phyloP scores from a whole-genome alignment of 208 protist species.

The Phytomonas francai region DNA sequence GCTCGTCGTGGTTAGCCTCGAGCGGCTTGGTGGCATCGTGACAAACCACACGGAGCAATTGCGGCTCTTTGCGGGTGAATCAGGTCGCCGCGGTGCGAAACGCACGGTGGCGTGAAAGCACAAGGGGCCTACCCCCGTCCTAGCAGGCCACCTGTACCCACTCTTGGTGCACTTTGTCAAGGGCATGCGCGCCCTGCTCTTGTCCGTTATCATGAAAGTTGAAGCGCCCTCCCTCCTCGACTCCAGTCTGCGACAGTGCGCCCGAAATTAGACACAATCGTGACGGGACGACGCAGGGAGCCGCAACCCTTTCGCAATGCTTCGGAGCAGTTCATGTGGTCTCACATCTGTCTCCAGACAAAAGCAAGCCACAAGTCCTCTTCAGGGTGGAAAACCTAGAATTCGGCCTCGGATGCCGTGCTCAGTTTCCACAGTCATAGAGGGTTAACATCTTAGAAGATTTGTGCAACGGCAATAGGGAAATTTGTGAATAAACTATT shows the following conservation, averaged over 20 bases:
- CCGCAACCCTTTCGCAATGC: slow-evolving; percentile 55
- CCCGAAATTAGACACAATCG: slow-evolving; percentile 19
- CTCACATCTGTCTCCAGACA: slow-evolving; percentile 17
- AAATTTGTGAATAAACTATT: no score
- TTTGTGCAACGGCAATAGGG: not conserved
- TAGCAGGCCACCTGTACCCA: slow-evolving; percentile 75
- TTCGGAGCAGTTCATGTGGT: slow-evolving; percentile 61
- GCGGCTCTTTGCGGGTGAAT: slow-evolving; percentile 71
- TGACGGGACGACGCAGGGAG: slow-evolving; percentile 28
- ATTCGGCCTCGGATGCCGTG: not conserved
- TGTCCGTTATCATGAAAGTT: slow-evolving; percentile 59
- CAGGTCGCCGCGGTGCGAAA: slow-evolving; percentile 24
- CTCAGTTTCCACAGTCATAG: not conserved
- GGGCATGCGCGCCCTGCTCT: slow-evolving; percentile 71
- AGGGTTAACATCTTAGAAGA: not conserved
- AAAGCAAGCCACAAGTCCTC: not conserved
- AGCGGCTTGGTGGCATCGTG: slow-evolving; percentile 66
- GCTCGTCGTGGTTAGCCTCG: slow-evolving; percentile 68
- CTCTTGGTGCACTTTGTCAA: slow-evolving; percentile 82
- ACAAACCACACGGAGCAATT: slow-evolving; percentile 83
- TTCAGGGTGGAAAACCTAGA: not conserved
- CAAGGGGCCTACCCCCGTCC: slow-evolving; percentile 35
- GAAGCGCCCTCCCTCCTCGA: slow-evolving; percentile 82
- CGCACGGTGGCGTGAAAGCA: slow-evolving; percentile 6
- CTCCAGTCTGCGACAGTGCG: slow-evolving; percentile 54